A percentile compares a stretch with the other conserved stretches of the same genome.
phyloP scores from a whole-genome alignment of 2,329 filamentous ascomycete species.

The Huntiella savannae region DNA sequence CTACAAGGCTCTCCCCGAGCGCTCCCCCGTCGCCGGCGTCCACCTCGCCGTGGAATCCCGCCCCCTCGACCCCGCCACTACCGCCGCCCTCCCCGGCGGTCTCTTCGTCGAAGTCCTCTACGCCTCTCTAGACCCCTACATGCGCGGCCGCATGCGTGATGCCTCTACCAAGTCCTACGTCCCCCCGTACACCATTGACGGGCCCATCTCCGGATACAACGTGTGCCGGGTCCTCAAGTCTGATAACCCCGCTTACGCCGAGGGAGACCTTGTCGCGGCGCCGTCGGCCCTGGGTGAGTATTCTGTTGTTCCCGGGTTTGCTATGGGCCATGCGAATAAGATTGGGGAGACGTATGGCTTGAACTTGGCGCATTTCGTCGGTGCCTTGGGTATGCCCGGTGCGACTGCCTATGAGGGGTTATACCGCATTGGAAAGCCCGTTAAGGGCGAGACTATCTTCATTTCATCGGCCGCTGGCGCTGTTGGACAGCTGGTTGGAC shows the following conservation, averaged over 20 bases:
- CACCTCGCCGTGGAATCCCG: slow-evolving; percentile 48
- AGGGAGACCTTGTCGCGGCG: slow-evolving; percentile 47
- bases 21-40: slow-evolving; percentile 49
- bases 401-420: slow-evolving; percentile 54
- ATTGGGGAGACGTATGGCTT: slow-evolving; percentile 52
- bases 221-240: slow-evolving; percentile 56
- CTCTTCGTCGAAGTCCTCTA: slow-evolving; percentile 52
- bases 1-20: slow-evolving; percentile 50
- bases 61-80: slow-evolving; percentile 42
- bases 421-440: slow-evolving; percentile 42
- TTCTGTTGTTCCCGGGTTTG: slow-evolving; percentile 29
- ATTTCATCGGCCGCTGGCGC: slow-evolving; percentile 63
- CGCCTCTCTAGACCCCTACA: slow-evolving; percentile 68
- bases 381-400: slow-evolving; percentile 43
- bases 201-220: slow-evolving; percentile 43
- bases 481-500: slow-evolving; percentile 67
- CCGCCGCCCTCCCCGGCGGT: slow-evolving; percentile 42
- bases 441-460: slow-evolving; percentile 57
- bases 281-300: slow-evolving; percentile 50
- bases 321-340: slow-evolving; percentile 26
- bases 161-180: slow-evolving; percentile 41
- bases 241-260: slow-evolving; percentile 39
- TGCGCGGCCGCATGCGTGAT: slow-evolving; percentile 59
- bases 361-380: slow-evolving; percentile 49
- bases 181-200: slow-evolving; percentile 32